Evolutionary conservation across 2,329 filamentous ascomycete species (phyloP).

Genomic region (Cyanodermella asteris): DNA sequence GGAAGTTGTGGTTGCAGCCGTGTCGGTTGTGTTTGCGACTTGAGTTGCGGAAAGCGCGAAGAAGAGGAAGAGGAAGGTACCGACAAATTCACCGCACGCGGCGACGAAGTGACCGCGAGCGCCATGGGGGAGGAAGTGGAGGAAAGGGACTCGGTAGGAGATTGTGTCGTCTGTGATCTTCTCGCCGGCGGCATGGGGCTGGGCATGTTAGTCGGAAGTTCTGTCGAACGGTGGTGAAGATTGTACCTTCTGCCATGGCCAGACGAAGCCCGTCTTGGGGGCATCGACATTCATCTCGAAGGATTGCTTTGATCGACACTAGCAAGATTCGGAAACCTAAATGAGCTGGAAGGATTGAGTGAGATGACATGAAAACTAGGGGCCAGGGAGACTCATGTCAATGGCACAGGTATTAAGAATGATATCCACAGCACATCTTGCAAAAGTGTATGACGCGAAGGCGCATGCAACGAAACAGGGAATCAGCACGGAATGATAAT

Average conservation of each 20-base stretch:
- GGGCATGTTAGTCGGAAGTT: background rate
- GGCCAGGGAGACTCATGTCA: no score
- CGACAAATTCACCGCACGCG: constrained; percentile 8
- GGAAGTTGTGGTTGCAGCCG: constrained; percentile 2
- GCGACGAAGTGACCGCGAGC: constrained; percentile 8
- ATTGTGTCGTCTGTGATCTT: constrained; percentile 4
- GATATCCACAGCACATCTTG: no score
- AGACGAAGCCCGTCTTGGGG: constrained; percentile 53
- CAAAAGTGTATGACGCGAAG: no score
- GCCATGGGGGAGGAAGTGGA: constrained; percentile 4
- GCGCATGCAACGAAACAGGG: no score
- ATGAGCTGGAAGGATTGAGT: no score
- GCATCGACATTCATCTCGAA: constrained; percentile 59
- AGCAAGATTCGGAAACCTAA: no score
- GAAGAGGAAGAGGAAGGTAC: constrained; percentile 10
- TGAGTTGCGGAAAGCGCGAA: constrained; percentile 8
- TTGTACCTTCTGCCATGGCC: constrained; percentile 46
- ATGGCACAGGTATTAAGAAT: no score
- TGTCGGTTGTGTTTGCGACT: constrained; percentile 2
- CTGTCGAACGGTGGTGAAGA: no score
- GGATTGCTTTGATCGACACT: no score
- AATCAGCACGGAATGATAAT: no score
- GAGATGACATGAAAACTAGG: no score
- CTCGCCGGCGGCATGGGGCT: constrained; percentile 1
- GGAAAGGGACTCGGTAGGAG: constrained; percentile 3